Percentiles rank a stretch among this genome's conserved stretches.
phyloP scores from a whole-genome alignment of 176 grass and related monocot species.

The Eleusine coracana region DNA sequence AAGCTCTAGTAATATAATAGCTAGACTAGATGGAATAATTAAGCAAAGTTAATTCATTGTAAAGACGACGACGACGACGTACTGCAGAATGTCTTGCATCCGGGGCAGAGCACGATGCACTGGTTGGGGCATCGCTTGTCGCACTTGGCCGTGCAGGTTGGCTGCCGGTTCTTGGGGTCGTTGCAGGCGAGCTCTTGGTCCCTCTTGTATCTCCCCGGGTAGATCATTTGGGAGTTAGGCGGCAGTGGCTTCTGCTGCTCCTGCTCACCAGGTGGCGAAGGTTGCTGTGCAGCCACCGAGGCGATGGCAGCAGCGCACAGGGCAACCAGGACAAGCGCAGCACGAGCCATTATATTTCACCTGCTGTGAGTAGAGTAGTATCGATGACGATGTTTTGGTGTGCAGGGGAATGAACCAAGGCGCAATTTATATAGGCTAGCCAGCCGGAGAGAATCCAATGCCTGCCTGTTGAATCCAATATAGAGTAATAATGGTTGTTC shows the following conservation, averaged over 20 bases:
- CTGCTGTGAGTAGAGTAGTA: no score
- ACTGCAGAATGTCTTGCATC: slow-evolving; percentile 60
- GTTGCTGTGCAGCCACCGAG: neutral
- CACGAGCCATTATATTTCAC: no score
- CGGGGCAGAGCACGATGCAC: slow-evolving; percentile 56
- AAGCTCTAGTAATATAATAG: no score
- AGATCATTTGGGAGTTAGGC: neutral
- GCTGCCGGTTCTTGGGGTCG: neutral
- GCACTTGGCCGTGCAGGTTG: slow-evolving; percentile 34
- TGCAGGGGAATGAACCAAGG: no score
- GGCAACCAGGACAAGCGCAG: neutral
- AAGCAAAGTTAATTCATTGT: no score
- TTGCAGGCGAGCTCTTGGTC: slow-evolving; percentile 1
- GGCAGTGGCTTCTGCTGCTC: neutral
- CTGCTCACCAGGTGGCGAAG: neutral
- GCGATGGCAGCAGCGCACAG: neutral
- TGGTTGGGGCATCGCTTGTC: slow-evolving; percentile 26
- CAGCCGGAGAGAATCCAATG: no score
- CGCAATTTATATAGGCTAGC: no score
- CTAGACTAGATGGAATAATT: no score
- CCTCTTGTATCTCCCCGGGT: slow-evolving; percentile 9
- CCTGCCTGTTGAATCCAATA: no score
- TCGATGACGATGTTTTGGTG: no score
- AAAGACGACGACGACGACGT: neutral
- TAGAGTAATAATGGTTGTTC: neutral